Base-by-base conservation (phyloP, 2,329 filamentous ascomycete species). In the Epichloe sp. region DNA sequence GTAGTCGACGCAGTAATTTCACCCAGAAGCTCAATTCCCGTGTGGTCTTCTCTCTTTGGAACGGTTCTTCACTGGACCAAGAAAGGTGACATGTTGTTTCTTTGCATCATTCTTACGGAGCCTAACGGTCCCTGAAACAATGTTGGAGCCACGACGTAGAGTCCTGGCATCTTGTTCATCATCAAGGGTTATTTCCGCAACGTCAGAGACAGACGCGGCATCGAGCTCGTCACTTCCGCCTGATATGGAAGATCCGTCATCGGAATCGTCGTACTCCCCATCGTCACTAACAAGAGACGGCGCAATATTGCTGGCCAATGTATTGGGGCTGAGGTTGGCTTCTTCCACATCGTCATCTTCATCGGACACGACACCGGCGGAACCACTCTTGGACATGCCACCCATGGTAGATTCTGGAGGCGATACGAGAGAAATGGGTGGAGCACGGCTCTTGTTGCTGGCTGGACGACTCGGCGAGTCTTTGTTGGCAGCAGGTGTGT, bases 201-300 rank as follows among this genome's bases (percentile, higher is more conserved):
- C 73, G 58, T 82, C 79, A 11, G 77, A 77, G 23, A 78, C 71
- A 3, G 75, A 74, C 53, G 79, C 78, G n/a, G 78, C 72, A 26
- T 81, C 81, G 38, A 78, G 63, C 52, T 69, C 72, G 47, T 80
- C 77, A 51, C 74, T 78, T 50, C 71, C 70, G 26, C 80, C 80
- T 4, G 80, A 83, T 43, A 74, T 71, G 3, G 75, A 76, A 4
- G 79, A 84, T 44, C 74, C 76, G 53, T 80, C 79, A 52, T 85
- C 80, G 1, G 83, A 86, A 51, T 84, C 82, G 57, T 86, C 85
- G 60, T 85, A 87, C 62, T 88, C 85, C 58, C 85, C 83, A 61
- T 88, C 85, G 65, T 90, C 86, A 66, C 85, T 88, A 61, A 89
- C 85, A 47, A 90, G 74, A 59, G 84, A 88, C 21, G 86, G 86